Evolutionary conservation across 176 grass and related monocot species (phyloP).

Genomic region (Zea luxurians): DNA sequence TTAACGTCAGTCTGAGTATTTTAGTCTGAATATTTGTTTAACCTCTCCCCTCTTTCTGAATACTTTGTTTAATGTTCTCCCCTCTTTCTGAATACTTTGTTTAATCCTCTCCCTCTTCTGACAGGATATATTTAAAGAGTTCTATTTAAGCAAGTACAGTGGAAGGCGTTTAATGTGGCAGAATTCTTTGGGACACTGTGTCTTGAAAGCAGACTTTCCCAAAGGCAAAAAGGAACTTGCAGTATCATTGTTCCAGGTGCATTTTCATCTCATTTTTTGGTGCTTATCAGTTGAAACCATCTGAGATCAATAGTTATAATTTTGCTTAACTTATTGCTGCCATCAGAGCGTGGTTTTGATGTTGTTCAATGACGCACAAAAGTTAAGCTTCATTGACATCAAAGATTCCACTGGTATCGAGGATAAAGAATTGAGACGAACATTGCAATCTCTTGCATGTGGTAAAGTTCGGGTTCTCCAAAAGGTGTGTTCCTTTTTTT

Average conservation of each 20-base stretch:
- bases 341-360: slow-evolving; percentile 90
- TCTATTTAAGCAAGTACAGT: slow-evolving; percentile 99
- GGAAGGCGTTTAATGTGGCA: slow-evolving; percentile 99
- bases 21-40: neutral
- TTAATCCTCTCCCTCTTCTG: slow-evolving; percentile 13
- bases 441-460: slow-evolving; percentile 97
- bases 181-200: slow-evolving; percentile 98
- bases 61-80: neutral
- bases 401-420: slow-evolving; percentile 92
- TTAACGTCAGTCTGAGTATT: slow-evolving; percentile 12
- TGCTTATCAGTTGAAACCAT: slow-evolving; percentile 31
- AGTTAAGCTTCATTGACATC: slow-evolving; percentile 86
- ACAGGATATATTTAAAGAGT: slow-evolving; percentile 99
- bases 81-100: slow-evolving; percentile 15
- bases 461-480: slow-evolving; percentile 97
- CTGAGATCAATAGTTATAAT: slow-evolving; percentile 12
- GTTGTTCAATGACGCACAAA: slow-evolving; percentile 96
- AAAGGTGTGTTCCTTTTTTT: slow-evolving; percentile 60
- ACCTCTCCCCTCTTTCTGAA: slow-evolving; percentile 9
- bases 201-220: slow-evolving; percentile 92
- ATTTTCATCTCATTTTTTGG: slow-evolving; percentile 9
- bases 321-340: slow-evolving; percentile 20
- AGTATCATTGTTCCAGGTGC: slow-evolving; percentile 98
- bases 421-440: slow-evolving; percentile 99
- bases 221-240: slow-evolving; percentile 99